These are phyloP conservation scores for Trichoderma hamatum DNA, from an alignment of 2,329 filamentous ascomycete genomes.

Conservation along the genomic window DNA sequence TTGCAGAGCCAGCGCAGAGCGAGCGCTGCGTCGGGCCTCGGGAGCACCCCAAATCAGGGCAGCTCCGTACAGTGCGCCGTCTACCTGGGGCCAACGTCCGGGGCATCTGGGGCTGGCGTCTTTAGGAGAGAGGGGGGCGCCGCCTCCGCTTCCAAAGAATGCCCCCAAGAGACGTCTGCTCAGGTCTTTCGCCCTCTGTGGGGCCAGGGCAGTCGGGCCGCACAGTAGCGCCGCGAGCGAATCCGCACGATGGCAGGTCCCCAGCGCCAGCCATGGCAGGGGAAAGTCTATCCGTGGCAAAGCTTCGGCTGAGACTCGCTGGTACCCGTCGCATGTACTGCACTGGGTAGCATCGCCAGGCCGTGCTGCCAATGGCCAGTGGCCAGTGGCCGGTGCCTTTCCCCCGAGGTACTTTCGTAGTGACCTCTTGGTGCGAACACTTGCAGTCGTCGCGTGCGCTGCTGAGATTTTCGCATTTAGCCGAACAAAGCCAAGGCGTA, in stretches of 20 bases:
- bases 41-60: constrained; percentile 25
- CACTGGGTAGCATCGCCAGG: background rate
- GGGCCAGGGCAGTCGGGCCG: constrained; percentile 28
- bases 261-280: constrained; percentile 21
- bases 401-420: constrained; percentile 15
- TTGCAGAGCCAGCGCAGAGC: background rate
- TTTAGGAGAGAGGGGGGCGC: background rate
- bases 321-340: background rate
- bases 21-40: background rate
- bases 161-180: background rate
- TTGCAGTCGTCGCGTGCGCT: constrained; percentile 12
- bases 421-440: background rate
- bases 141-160: constrained; percentile 8
- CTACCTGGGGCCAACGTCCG: constrained; percentile 7
- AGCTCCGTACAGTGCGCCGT: constrained; percentile 4
- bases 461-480: constrained; percentile 23
- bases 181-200: constrained; percentile 11
- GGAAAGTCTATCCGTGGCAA: constrained; percentile 6
- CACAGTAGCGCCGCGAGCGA: constrained; percentile 29
- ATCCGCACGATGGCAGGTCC: constrained; percentile 28
- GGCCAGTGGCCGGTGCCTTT: background rate
- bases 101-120: constrained; percentile 21
- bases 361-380: background rate
- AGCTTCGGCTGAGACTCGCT: constrained; percentile 10
- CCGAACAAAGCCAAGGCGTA: constrained; percentile 2